These are phyloP conservation scores for Dionaea muscipula DNA, from an alignment of 179 eudicot species.

Conservation along the genomic window DNA sequence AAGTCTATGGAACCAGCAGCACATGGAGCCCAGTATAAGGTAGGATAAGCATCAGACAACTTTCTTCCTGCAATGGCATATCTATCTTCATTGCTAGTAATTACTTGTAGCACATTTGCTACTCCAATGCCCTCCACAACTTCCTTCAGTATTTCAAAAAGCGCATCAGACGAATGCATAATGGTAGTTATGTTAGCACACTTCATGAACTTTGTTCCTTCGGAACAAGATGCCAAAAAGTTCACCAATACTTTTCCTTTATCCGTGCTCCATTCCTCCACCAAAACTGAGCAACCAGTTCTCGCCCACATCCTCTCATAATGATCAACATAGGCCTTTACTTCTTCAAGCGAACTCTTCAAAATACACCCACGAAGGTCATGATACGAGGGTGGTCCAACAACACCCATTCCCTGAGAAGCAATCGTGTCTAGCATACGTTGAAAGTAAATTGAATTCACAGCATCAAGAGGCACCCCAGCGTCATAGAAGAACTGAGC, in stretches of 20 bases:
- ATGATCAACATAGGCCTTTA: conserved; percentile 49
- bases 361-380: conserved; percentile 72
- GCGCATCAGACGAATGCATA: conserved; percentile 32
- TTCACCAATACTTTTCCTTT: conserved; percentile 42
- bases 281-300: conserved; percentile 66
- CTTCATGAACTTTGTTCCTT: conserved; percentile 60
- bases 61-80: conserved; percentile 53
- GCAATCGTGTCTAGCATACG: conserved; percentile 79
- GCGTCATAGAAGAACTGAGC: conserved; percentile 65
- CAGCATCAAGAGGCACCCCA: conserved; percentile 59
- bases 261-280: conserved; percentile 49
- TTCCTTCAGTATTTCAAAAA: conserved; percentile 50
- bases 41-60: conserved; percentile 43
- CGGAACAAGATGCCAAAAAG: conserved; percentile 59
- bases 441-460: conserved; percentile 71
- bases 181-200: conserved; percentile 53
- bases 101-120: conserved; percentile 63
- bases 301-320: conserved; percentile 51
- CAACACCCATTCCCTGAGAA: conserved; percentile 43
- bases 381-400: conserved; percentile 50
- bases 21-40: conserved; percentile 85
- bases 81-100: conserved; percentile 49
- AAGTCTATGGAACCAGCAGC: conserved; percentile 48
- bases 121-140: conserved; percentile 74
- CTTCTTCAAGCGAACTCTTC: conserved; percentile 67